Conservation (phyloP, 257 asterid species). For the Solanum okadae region DNA sequence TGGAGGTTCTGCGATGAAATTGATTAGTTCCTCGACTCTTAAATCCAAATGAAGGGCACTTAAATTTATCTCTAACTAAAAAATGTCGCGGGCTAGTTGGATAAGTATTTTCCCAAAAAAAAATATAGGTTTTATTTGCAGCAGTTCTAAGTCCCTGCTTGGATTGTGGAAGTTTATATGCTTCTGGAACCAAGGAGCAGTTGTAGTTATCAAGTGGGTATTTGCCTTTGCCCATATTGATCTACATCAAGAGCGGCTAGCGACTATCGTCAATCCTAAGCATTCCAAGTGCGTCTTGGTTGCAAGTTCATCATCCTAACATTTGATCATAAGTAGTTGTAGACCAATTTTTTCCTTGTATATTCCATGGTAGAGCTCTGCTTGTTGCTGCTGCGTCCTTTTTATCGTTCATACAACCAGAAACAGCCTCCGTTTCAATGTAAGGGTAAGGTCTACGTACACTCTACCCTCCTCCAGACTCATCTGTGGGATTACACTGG, state of each 20-base stretch:
- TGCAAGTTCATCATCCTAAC: background rate
- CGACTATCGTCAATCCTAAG: background rate
- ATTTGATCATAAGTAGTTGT: background rate
- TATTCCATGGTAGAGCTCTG: background rate
- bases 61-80: background rate
- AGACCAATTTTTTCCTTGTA: background rate
- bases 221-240: background rate
- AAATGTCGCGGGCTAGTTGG: background rate
- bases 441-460: background rate
- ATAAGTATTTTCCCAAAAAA: background rate
- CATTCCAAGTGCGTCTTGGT: background rate
- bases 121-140: background rate
- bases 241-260: background rate
- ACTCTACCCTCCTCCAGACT: background rate
- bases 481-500: background rate
- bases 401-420: background rate
- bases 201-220: background rate
- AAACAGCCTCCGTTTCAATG: background rate
- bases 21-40: background rate
- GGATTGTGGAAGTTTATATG: background rate
- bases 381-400: background rate
- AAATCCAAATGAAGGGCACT: background rate
- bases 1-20: background rate
- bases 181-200: background rate
- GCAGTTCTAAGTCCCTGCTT: background rate